Evolutionary conservation across 768 basidiomycete genomes (phyloP).

Genomic region (Termitomyces sp.): DNA sequence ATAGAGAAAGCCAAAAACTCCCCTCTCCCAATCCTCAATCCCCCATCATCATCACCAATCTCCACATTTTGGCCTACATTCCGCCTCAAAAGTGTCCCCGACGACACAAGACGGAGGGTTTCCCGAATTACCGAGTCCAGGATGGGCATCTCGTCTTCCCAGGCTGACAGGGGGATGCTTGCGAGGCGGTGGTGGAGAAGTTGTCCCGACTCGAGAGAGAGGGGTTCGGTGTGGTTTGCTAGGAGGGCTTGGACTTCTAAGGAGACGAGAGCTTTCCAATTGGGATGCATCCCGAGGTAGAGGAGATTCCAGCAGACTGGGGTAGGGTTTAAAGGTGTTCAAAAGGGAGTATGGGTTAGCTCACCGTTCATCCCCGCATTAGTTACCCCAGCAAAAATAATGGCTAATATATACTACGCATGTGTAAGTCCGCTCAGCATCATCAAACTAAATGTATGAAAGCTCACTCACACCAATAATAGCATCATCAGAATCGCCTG

Average conservation of each 20-base stretch:
- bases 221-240: constrained; percentile 21
- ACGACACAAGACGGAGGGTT: constrained; percentile 30
- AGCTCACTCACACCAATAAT: constrained; percentile 21
- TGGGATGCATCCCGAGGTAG: constrained; percentile 26
- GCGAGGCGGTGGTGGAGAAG: constrained; percentile 31
- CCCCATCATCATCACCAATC: constrained; percentile 9
- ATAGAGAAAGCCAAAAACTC: constrained; percentile 31
- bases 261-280: constrained; percentile 29
- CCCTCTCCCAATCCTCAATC: constrained; percentile 23
- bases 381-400: constrained; percentile 32
- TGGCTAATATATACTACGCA: constrained; percentile 25
- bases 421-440: too few relatives aligned
- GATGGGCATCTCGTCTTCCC: constrained; percentile 36
- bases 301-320: constrained; percentile 35
- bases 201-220: constrained; percentile 15
- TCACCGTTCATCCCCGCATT: constrained; percentile 32
- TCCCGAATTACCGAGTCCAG: constrained; percentile 36
- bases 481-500: constrained; percentile 13
- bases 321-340: neutral
- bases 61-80: constrained; percentile 27
- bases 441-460: too few relatives aligned
- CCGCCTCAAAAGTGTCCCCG: constrained; percentile 27
- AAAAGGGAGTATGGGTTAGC: constrained; percentile 6
- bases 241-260: constrained; percentile 29
- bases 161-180: constrained; percentile 30